Conservation (phyloP, 257 asterid genomes). For the Capsicum pubescens region DNA sequence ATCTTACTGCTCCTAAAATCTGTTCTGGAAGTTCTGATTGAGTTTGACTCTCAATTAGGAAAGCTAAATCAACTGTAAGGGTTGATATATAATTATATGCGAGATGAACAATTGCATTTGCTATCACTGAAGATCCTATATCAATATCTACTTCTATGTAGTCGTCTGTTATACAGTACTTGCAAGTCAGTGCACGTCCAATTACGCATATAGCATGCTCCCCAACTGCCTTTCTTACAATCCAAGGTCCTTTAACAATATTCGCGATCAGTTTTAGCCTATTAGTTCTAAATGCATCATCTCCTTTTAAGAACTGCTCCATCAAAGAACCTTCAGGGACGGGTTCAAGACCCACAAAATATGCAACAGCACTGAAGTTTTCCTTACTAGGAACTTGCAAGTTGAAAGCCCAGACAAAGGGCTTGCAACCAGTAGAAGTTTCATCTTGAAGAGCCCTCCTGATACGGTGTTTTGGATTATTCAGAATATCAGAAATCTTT, state of each 20-base stretch:
- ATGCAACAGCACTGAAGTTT: slow-evolving; percentile 72
- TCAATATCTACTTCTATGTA: slow-evolving; percentile 76
- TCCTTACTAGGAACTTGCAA: slow-evolving; percentile 84
- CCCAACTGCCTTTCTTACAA: slow-evolving; percentile 80
- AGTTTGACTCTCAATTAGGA: slow-evolving; percentile 75
- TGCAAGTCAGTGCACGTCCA: slow-evolving; percentile 67
- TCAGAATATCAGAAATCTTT: slow-evolving; percentile 64
- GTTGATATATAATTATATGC: slow-evolving; percentile 67
- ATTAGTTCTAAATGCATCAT: slow-evolving; percentile 57
- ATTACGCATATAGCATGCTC: slow-evolving; percentile 83
- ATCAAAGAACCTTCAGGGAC: slow-evolving; percentile 58
- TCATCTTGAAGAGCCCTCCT: slow-evolving; percentile 60
- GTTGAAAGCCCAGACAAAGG: slow-evolving; percentile 87
- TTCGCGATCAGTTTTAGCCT: slow-evolving; percentile 77
- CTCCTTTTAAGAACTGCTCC: slow-evolving; percentile 63
- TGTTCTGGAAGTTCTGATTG: slow-evolving; percentile 81
- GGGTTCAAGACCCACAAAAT: slow-evolving; percentile 55
- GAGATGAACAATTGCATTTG: slow-evolving; percentile 79
- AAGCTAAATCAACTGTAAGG: slow-evolving; percentile 77
- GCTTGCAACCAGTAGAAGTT: slow-evolving; percentile 47
- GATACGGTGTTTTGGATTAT: slow-evolving; percentile 63
- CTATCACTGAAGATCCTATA: slow-evolving; percentile 83
- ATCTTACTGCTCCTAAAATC: slow-evolving; percentile 78
- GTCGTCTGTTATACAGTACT: slow-evolving; percentile 57
- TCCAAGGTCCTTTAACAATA: slow-evolving; percentile 83